phyloP scores from a whole-genome alignment of 73 alveolate species.

The Paramecium bursaria region DNA sequence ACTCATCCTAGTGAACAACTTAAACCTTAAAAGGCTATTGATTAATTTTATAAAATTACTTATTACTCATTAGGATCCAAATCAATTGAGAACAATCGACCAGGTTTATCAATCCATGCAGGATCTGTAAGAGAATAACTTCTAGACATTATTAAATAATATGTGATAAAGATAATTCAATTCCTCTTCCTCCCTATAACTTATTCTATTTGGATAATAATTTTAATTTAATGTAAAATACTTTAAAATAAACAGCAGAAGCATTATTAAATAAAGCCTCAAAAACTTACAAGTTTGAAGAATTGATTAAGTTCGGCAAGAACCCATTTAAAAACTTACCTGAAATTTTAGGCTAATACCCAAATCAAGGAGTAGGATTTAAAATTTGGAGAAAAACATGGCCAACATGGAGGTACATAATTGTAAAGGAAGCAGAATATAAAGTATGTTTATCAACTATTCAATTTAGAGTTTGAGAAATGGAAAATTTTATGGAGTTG shows the following conservation, averaged over 20 bases:
- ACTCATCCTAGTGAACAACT: too few relatives aligned
- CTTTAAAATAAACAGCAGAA: slow-evolving; percentile 64
- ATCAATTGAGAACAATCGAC: too few relatives aligned
- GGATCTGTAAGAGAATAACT: too few relatives aligned
- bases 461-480: slow-evolving; percentile 54
- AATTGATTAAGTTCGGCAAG: slow-evolving; percentile 27
- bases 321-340: slow-evolving; percentile 56
- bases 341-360: slow-evolving; percentile 64
- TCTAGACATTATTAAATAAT: too few relatives aligned
- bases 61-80: too few relatives aligned
- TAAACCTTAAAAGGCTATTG: too few relatives aligned
- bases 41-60: too few relatives aligned
- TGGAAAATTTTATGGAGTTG: slow-evolving; percentile 64
- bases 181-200: too few relatives aligned
- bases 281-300: slow-evolving; percentile 55
- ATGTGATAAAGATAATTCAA: too few relatives aligned
- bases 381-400: slow-evolving; percentile 71
- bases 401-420: slow-evolving; percentile 60
- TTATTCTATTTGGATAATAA: too few relatives aligned
- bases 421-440: slow-evolving; percentile 54
- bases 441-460: slow-evolving; percentile 17
- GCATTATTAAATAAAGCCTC: slow-evolving; percentile 59
- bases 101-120: too few relatives aligned
- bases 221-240: slow-evolving; percentile 21
- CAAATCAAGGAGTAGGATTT: slow-evolving; percentile 68